Percentiles rank a stretch among this genome's conserved stretches.
Evolutionary conservation across 75 land plant species (phyloP).

Genomic region (Adiantum capillusveneris): DNA sequence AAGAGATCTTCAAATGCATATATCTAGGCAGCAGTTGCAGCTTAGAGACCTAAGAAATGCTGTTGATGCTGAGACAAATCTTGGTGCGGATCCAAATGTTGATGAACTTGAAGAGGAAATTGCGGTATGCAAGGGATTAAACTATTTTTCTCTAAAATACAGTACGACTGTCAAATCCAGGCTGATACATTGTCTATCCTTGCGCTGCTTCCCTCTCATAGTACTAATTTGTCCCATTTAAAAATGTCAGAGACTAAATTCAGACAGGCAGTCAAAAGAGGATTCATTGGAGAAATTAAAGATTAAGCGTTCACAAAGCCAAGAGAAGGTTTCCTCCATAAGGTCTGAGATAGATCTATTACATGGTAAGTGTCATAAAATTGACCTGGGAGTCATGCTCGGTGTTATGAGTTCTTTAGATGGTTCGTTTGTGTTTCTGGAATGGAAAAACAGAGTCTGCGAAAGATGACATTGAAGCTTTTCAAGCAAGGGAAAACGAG

Average conservation of each 20-base stretch:
- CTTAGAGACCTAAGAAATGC: conserved; percentile 52
- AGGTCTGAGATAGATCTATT: conserved; percentile 16
- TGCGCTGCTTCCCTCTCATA: no score
- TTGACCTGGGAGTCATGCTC: background rate
- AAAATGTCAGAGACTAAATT: conserved; percentile 42
- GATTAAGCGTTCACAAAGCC: conserved; percentile 29
- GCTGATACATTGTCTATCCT: no score
- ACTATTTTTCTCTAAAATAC: background rate
- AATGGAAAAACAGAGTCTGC: conserved; percentile 50
- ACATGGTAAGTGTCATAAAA: conserved; percentile 5
- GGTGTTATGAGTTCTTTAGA: no score
- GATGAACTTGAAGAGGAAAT: conserved; percentile 80
- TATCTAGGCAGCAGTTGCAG: conserved; percentile 29
- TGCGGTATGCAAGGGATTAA: conserved; percentile 26
- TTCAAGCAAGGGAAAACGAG: conserved; percentile 43
- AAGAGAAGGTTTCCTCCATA: conserved; percentile 16
- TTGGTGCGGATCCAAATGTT: conserved; percentile 34
- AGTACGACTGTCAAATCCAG: background rate
- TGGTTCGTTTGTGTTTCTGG: background rate
- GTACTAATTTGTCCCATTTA: no score
- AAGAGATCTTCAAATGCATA: conserved; percentile 27
- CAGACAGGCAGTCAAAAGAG: conserved; percentile 50
- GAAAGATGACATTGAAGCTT: conserved; percentile 54
- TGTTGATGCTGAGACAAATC: conserved; percentile 35
- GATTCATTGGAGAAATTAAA: conserved; percentile 29